phyloP scores from a whole-genome alignment of 805 yeast genomes.

The Barnettozyma wickerhamii region DNA sequence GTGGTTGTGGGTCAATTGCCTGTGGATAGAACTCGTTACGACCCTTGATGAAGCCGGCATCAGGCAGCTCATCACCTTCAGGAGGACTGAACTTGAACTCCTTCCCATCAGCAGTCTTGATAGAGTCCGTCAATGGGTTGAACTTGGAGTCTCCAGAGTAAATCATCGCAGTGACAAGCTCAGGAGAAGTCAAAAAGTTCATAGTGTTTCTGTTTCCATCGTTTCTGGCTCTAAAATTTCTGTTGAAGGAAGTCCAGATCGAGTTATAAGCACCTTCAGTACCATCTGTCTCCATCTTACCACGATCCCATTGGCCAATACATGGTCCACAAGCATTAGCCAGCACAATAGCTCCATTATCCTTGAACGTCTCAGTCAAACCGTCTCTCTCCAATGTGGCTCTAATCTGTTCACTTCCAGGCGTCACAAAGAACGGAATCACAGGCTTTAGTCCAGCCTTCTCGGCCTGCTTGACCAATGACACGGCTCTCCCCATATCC shows the following conservation, averaged over 20 bases:
- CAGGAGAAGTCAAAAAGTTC: constrained; percentile 98
- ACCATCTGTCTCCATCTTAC: constrained; percentile 61
- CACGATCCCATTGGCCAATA: constrained; percentile 99
- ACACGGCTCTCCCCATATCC: constrained; percentile 96
- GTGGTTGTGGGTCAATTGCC: constrained; percentile 59
- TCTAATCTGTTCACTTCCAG: constrained; percentile 97
- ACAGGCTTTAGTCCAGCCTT: constrained; percentile 84
- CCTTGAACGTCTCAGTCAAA: constrained; percentile 70
- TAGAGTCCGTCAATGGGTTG: constrained; percentile 87
- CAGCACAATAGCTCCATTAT: constrained; percentile 85
- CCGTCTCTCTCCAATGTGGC: constrained; percentile 98
- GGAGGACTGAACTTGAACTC: constrained; percentile 78
- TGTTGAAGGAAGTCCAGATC: constrained; percentile 94
- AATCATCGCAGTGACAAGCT: constrained; percentile 94
- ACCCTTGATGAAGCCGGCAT: constrained; percentile 70
- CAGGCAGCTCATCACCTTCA: constrained; percentile 80
- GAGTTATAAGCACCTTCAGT: constrained; percentile 77
- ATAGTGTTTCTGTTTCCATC: constrained; percentile 98
- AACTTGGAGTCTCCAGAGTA: constrained; percentile 90
- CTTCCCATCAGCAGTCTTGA: constrained; percentile 64
- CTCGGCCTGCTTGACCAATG: constrained; percentile 84
- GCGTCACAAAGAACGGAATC: constrained; percentile 91
- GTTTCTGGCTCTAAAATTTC: constrained; percentile 96
- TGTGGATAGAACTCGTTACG: constrained; percentile 73
- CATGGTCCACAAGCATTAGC: constrained; percentile 99